Evolutionary conservation across 2,329 filamentous ascomycete species (phyloP).

Genomic region (Blastomyces gilchristii): DNA sequence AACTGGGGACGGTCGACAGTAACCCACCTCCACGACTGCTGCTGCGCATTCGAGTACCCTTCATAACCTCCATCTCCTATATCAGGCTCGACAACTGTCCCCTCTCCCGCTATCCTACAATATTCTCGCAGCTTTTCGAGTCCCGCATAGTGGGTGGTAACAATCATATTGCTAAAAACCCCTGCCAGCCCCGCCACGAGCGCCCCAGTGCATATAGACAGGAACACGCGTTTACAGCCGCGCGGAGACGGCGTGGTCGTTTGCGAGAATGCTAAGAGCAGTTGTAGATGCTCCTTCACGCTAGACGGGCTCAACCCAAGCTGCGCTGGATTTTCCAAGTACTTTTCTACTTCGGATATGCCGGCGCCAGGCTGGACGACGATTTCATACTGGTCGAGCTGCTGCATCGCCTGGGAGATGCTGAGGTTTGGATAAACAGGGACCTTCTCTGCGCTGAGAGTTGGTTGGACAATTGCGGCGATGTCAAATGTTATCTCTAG

Average conservation of each 20-base stretch:
- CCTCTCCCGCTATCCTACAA: background rate
- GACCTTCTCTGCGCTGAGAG: conserved; percentile 1
- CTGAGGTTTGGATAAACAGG: background rate
- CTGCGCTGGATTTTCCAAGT: background rate
- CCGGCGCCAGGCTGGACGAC: conserved; percentile 5
- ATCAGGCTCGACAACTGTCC: background rate
- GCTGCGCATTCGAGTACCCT: background rate
- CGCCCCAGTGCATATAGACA: conserved; percentile 5
- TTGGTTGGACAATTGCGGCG: background rate
- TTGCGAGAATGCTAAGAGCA: conserved; percentile 1
- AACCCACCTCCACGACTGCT: conserved; percentile 1
- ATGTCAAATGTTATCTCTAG: background rate
- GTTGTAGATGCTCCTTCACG: background rate
- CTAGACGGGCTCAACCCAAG: background rate
- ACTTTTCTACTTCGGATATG: background rate
- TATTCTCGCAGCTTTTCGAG: background rate
- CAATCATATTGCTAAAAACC: background rate
- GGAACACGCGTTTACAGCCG: background rate
- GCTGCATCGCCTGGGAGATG: background rate
- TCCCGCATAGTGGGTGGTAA: background rate
- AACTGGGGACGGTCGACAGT: background rate
- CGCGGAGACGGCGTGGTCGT: background rate
- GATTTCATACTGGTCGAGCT: conserved; percentile 3
- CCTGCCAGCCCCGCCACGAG: background rate
- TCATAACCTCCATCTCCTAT: background rate